These are phyloP conservation scores for Globisporangium iwayamae DNA, from an alignment of 352 stramenopile species.

Conservation along the genomic window DNA sequence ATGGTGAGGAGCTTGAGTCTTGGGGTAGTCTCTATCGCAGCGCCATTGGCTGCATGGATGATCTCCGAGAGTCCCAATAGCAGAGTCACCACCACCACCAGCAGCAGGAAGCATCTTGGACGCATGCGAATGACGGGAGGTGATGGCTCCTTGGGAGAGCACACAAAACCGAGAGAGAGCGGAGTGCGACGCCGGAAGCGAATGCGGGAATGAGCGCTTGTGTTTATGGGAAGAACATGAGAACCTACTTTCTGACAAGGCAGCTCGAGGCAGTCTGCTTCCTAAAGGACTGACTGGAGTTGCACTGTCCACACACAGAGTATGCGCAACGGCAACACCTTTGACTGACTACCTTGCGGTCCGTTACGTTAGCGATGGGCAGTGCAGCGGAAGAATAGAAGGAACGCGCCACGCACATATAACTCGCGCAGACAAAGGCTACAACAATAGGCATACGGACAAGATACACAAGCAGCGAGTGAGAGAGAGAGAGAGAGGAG, in stretches of 20 bases:
- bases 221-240: background rate
- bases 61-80: background rate
- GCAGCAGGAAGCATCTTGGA: background rate
- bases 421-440: no score
- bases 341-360: no score
- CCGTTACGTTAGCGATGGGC: background rate
- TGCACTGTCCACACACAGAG: no score
- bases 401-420: background rate
- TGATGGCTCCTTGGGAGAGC: background rate
- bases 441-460: no score
- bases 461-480: background rate
- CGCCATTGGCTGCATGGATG: background rate
- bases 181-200: background rate
- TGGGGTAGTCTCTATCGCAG: background rate
- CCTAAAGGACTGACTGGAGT: no score
- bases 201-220: background rate
- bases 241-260: background rate
- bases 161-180: background rate
- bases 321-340: background rate
- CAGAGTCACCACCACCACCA: background rate
- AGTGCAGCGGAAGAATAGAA: background rate
- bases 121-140: background rate
- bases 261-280: no score
- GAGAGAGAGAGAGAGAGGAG: no score
- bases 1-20: conserved; percentile 9